Base-by-base conservation (phyloP, 805 yeast species). In the Metschnikowia peoriensis region DNA sequence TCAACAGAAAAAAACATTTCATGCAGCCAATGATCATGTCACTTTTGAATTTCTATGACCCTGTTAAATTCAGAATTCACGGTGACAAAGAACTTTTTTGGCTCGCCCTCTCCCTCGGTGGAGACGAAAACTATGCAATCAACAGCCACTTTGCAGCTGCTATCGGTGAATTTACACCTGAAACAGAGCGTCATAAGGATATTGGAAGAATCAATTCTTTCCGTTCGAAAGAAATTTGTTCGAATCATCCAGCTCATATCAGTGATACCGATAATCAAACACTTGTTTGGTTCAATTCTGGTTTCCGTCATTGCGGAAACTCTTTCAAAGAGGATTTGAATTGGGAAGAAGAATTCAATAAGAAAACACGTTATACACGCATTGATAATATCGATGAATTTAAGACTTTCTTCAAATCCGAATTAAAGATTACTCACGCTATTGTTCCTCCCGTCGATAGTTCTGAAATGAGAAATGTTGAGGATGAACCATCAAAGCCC, bases 251-350 rank as follows among this genome's bases (percentile, higher is more conserved):
- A 0, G 85, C 82, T 1, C 88, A 83, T 65, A 64, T 83, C 10
- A 67, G 72, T 22, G 84, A 80, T 48, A 68, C 69, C 17, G 84
- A 80, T 62, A 67, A 75, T 46, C 72, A 70, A 37, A 72, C 80
- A 0, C 63, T 83, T 44, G 60, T 84, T 4, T 86, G 91, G 90
- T 74, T 85, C 43, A 86, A 86, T 60, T 86, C 89, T 15, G 93
- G 93, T 0, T 76, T 85, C 63, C 71, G 76, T 45, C 79, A 75
- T 47, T 86, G 91, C 66, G 73, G 73, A 1, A 65, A 70, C 65
- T 16, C 68, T 58, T 46, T 51, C n/a, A 54, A 54, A 34, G 53
- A 9, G 9, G 28, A 37, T 7, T 34, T 57, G 7, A 77, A 81
- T 54, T 72, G 56, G 39, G 66, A 67, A 16, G 61, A 68, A 35